Evolutionary conservation across 1,284 basidiomycete genomes (phyloP).

Genomic region (Boletus smithii): DNA sequence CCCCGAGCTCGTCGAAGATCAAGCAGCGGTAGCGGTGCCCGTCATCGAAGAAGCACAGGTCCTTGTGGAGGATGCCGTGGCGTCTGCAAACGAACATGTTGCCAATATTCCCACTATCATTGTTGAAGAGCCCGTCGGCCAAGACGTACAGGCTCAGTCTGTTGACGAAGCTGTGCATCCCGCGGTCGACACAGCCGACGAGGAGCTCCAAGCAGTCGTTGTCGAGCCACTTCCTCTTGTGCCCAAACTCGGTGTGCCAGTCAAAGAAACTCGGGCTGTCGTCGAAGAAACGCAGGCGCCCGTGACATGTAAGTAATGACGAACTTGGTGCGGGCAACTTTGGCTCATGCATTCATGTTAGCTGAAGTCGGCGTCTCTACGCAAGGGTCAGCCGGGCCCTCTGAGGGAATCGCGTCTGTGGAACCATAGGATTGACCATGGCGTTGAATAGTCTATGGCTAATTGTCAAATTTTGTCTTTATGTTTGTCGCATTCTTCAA

Average conservation of each 20-base stretch:
- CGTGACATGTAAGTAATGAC: neutral
- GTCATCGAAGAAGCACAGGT: neutral
- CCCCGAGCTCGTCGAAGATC: too few relatives aligned
- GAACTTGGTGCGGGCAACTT: neutral
- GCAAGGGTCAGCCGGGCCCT: neutral
- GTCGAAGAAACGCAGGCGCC: too few relatives aligned
- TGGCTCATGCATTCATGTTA: too few relatives aligned
- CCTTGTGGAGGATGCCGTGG: neutral
- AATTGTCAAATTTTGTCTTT: neutral
- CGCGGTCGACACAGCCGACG: too few relatives aligned
- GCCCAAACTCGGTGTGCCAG: too few relatives aligned
- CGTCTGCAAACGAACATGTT: conserved; percentile 1
- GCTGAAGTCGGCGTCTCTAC: neutral
- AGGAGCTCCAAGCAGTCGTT: neutral
- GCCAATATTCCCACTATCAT: conserved; percentile 5
- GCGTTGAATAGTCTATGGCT: neutral
- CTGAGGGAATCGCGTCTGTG: conserved; percentile 1
- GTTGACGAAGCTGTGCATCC: too few relatives aligned
- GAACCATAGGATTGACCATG: neutral
- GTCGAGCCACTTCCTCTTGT: too few relatives aligned
- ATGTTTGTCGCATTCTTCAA: too few relatives aligned
- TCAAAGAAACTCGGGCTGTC: too few relatives aligned
- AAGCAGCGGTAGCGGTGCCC: neutral
- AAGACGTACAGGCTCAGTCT: too few relatives aligned
- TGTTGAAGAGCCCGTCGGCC: neutral